Base-by-base conservation (phyloP, 2,329 filamentous ascomycete genomes). In the Neonectria ditissima region DNA sequence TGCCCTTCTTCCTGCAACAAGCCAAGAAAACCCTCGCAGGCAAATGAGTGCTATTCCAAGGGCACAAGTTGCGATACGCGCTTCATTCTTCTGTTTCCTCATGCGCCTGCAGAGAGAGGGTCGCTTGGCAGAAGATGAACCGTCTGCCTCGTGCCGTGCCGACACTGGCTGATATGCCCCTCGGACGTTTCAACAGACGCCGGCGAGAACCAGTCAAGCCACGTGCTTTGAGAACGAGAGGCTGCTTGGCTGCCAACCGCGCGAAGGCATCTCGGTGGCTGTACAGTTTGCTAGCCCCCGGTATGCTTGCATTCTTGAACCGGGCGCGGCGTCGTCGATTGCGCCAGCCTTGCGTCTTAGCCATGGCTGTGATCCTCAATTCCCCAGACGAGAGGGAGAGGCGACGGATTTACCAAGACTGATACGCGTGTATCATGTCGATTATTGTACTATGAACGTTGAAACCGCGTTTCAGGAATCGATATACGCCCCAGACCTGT, bases 401-500 rank as follows among this genome's bases (percentile, higher is more conserved):
- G 18, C 13, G 20, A 11, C 26, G 16, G 9, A 13, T 14, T 18
- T 5, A 16, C 28, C 8, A 26, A 26, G 24, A 26, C 9, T 10
- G 41, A 30, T 28, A 39, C 9, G 34, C 6, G 16, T n/a, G 6
- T 16, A 62, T 62, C 32, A 44, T 43, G 28, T 47, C 9, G 26
- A 50, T 20, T 57, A 41, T 39, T 24, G 37, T 54, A 18, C 26
- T 62, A 62, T 57, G 54, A 37, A 43, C 48, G 32, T 47, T 47
- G 41, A 57, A 53, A 48, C 30, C 28, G n/a, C 30, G 43, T 57
- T 58, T 58, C 24, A 45, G 26, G 30, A 44, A 56, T 48, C 48
- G 54, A 58, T 57, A 57, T 58, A 62, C 48, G 58, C 53, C 39
- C 18, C 28, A 39, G 56, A 43, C 22, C 39, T 57, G 54, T 26